Conservation (phyloP, 2,329 filamentous ascomycete species). For the Fusarium udum region DNA sequence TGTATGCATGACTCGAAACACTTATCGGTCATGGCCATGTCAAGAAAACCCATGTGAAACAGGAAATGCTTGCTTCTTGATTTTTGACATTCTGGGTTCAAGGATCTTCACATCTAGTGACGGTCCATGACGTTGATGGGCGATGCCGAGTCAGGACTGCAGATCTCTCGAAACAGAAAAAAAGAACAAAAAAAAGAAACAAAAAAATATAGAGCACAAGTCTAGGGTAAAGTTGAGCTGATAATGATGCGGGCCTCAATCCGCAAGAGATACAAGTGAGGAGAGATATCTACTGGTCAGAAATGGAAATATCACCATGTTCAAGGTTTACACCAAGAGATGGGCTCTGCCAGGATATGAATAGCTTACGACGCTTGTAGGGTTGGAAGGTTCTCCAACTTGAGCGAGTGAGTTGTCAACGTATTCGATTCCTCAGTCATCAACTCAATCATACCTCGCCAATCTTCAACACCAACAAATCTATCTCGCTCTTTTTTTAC, state of each 20-base stretch:
- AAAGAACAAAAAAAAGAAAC: neutral
- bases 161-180: neutral
- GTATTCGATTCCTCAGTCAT: slow-evolving; percentile 15
- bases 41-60: slow-evolving; percentile 1
- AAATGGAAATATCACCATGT: neutral
- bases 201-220: neutral
- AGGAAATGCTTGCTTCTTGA: slow-evolving; percentile 10
- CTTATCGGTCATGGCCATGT: neutral
- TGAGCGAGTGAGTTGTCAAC: neutral
- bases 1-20: neutral
- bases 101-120: slow-evolving; percentile 15
- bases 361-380: slow-evolving; percentile 13
- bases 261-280: neutral
- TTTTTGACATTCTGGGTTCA: slow-evolving; percentile 8
- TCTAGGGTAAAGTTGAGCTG: neutral
- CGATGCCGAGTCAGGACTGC: slow-evolving; percentile 9
- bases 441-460: neutral
- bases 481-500: neutral
- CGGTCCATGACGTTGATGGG: slow-evolving; percentile 17
- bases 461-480: neutral
- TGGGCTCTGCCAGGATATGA: neutral
- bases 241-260: neutral
- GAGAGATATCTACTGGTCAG: neutral
- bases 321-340: neutral
- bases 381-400: neutral